Conservation (phyloP, 2,329 filamentous ascomycete species). For the Monosporascus sp. region DNA sequence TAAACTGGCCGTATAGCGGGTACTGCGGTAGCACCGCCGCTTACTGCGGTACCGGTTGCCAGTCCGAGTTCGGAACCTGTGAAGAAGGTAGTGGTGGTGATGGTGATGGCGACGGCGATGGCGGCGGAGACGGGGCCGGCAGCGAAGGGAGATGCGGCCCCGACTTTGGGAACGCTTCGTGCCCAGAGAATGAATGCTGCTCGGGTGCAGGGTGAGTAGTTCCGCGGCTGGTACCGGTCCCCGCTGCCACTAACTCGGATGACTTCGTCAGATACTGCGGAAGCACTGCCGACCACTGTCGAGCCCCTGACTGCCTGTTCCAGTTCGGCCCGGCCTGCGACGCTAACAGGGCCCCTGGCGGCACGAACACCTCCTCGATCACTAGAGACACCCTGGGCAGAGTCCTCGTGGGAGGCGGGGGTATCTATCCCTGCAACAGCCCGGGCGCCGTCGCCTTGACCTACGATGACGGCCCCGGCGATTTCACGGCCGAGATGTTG, state of each 20-base stretch:
- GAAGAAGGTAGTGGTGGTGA: background rate
- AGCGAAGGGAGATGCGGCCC: conserved; percentile 42
- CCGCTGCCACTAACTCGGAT: no score
- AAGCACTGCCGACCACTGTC: conserved; percentile 49
- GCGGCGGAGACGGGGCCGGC: conserved; percentile 23
- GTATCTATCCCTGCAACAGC: conserved; percentile 51
- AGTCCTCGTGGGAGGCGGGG: conserved; percentile 49
- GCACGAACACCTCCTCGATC: conserved; percentile 48
- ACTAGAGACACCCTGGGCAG: conserved; percentile 47
- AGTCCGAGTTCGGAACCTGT: conserved; percentile 17
- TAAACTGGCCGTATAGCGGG: conserved; percentile 10
- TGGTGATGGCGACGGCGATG: conserved; percentile 1
- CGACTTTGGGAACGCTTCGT: conserved; percentile 27
- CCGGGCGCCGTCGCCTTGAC: conserved; percentile 59
- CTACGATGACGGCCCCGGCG: conserved; percentile 61
- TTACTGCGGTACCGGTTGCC: conserved; percentile 20
- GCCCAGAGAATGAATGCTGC: conserved; percentile 32
- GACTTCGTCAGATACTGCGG: conserved; percentile 45
- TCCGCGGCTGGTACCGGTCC: no score
- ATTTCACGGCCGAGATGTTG: conserved; percentile 56
- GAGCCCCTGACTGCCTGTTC: conserved; percentile 56
- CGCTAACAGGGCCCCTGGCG: conserved; percentile 48
- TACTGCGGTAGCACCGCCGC: conserved; percentile 18
- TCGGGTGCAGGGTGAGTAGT: conserved; percentile 33
- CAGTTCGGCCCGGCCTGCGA: conserved; percentile 57